Conservation (phyloP, 768 basidiomycete species). For the Gymnopilus junonius region DNA sequence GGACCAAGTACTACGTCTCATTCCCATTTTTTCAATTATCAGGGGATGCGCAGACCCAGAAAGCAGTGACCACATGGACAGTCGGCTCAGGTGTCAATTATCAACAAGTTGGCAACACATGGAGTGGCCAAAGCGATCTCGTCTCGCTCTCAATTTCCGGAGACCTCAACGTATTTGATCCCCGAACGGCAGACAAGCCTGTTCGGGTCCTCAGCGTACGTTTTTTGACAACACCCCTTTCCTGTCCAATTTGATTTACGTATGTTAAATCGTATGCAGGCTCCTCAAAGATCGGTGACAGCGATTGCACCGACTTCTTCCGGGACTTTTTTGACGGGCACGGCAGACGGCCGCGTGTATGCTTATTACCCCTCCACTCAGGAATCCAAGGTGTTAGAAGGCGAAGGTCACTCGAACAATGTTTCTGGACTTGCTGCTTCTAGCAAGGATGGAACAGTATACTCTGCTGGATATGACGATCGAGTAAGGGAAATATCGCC, state of each 20-base stretch:
- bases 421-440: slow-evolving; percentile 64
- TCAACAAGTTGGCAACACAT: slow-evolving; percentile 91
- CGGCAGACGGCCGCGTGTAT: slow-evolving; percentile 77
- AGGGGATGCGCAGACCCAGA: slow-evolving; percentile 85
- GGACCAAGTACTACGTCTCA: background rate
- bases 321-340: slow-evolving; percentile 80
- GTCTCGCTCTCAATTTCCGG: slow-evolving; percentile 87
- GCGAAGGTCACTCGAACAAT: slow-evolving; percentile 72
- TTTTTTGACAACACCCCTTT: background rate
- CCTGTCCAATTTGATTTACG: background rate
- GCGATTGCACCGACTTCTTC: slow-evolving; percentile 48
- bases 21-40: background rate
- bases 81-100: slow-evolving; percentile 74
- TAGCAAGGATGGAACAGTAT: slow-evolving; percentile 52
- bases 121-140: slow-evolving; percentile 71
- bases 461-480: slow-evolving; percentile 85
- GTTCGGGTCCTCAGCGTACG: slow-evolving; percentile 64
- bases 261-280: slow-evolving; percentile 45
- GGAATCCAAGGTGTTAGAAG: slow-evolving; percentile 52
- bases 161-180: slow-evolving; percentile 82
- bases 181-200: slow-evolving; percentile 63
- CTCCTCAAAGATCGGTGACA: slow-evolving; percentile 82
- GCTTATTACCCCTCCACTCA: slow-evolving; percentile 58
- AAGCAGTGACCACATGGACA: slow-evolving; percentile 69
- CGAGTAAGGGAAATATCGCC: slow-evolving; percentile 66